Evolutionary conservation across 148 eudicot species (phyloP).

Genomic region (Nepenthes mirabilis): DNA sequence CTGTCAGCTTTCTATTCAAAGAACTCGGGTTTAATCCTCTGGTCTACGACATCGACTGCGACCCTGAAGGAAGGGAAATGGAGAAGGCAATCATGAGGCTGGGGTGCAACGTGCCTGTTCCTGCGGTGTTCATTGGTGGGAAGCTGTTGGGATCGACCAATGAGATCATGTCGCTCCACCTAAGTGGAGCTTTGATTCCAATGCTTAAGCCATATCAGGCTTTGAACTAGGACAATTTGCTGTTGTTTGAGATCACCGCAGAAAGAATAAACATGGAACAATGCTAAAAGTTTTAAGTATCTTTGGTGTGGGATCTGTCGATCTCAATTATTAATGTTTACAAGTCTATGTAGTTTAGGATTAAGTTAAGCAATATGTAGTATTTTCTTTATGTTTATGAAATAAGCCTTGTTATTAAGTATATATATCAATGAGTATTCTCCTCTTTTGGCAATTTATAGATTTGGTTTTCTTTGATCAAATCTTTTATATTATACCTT

Average conservation of each 20-base stretch:
- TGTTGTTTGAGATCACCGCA: neutral
- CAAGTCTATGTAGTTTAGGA: too few species aligned
- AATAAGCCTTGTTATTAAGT: too few species aligned
- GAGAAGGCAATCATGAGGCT: slow-evolving; percentile 69
- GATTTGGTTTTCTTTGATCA: too few species aligned
- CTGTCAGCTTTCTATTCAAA: slow-evolving; percentile 59
- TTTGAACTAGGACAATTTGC: neutral
- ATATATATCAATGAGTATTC: too few species aligned
- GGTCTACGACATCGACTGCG: slow-evolving; percentile 55
- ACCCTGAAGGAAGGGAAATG: slow-evolving; percentile 53
- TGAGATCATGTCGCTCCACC: slow-evolving; percentile 90
- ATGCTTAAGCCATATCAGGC: slow-evolving; percentile 47
- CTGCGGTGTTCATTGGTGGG: slow-evolving; percentile 81
- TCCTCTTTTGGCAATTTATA: too few species aligned
- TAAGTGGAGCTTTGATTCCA: slow-evolving; percentile 49
- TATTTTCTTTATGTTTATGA: too few species aligned
- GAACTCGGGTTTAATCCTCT: slow-evolving; percentile 53
- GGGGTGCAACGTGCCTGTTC: slow-evolving; percentile 58
- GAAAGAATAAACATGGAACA: too few species aligned
- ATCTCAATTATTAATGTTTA: too few species aligned
- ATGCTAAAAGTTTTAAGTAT: too few species aligned
- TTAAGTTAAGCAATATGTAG: too few species aligned
- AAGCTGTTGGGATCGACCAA: slow-evolving; percentile 73
- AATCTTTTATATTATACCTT: too few species aligned
- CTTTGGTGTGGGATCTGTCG: too few species aligned